Evolutionary conservation across 1,139 yeast genomes (phyloP).

Genomic region (Candida tetrigidarum): DNA sequence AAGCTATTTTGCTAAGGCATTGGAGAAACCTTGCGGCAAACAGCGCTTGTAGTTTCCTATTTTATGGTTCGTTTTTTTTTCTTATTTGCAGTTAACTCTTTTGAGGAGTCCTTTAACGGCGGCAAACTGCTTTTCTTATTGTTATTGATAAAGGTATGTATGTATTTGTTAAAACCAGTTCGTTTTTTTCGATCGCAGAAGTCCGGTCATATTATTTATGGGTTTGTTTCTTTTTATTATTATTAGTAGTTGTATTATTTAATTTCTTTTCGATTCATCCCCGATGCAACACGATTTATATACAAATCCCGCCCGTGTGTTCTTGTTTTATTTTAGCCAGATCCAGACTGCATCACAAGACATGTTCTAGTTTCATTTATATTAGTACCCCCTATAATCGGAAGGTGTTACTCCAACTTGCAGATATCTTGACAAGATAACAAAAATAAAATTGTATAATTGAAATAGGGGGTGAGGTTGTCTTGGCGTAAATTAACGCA

Average conservation of each 20-base stretch:
- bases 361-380: neutral
- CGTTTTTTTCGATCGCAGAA: no score
- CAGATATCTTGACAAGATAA: no score
- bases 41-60: neutral
- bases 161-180: no score
- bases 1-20: neutral
- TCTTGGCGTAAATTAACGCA: no score
- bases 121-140: neutral
- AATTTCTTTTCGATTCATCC: no score
- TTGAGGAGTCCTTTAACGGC: neutral
- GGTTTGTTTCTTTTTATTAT: no score
- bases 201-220: no score
- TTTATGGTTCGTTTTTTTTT: neutral
- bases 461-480: no score
- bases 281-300: neutral
- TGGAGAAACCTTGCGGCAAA: neutral
- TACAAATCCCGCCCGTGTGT: no score
- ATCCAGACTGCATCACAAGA: neutral
- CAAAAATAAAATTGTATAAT: no score
- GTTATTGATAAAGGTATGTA: no score
- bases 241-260: no score
- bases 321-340: neutral
- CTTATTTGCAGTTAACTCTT: neutral
- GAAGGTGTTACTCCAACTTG: neutral
- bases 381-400: neutral